phyloP scores from a whole-genome alignment of 73 alveolate species.

The Paramecium sonneborni region DNA sequence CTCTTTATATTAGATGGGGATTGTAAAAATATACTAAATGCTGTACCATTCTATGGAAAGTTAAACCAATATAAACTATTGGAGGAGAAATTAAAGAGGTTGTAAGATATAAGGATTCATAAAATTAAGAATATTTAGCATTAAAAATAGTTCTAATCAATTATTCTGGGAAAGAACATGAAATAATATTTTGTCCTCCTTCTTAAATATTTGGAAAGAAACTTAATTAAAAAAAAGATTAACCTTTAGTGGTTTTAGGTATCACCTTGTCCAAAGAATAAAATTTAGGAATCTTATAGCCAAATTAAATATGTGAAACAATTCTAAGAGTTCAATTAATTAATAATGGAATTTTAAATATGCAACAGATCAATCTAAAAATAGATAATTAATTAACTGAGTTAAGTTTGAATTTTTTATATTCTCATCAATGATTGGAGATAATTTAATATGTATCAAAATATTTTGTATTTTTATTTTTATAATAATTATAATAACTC shows the following conservation, averaged over 20 bases:
- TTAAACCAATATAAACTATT: neutral
- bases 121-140: neutral
- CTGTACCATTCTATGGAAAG: neutral
- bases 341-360: neutral
- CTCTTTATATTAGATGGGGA: neutral
- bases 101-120: neutral
- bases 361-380: neutral
- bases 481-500: too few relatives aligned
- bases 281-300: neutral
- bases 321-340: neutral
- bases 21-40: neutral
- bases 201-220: slow-evolving; percentile 7
- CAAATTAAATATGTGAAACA: neutral
- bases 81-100: neutral
- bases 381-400: neutral
- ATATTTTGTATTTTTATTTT: too few relatives aligned
- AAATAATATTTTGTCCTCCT: neutral
- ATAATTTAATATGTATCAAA: neutral
- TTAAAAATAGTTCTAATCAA: neutral
- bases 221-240: neutral
- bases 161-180: neutral
- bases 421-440: neutral
- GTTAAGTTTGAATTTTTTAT: neutral
- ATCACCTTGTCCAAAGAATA: neutral
- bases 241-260: neutral